phyloP scores from a whole-genome alignment of 176 grass and related monocot genomes.

The Phragmites australis region DNA sequence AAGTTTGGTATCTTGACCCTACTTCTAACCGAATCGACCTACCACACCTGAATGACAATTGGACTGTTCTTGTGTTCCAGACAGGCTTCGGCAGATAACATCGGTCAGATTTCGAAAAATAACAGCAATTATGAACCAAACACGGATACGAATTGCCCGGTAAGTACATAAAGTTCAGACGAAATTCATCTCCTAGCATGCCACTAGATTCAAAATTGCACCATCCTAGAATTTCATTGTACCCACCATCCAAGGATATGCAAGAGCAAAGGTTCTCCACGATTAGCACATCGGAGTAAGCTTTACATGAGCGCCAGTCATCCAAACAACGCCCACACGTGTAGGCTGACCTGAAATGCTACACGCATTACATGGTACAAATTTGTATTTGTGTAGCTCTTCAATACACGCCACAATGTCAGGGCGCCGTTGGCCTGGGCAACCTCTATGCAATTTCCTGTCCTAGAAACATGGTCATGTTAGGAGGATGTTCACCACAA shows the following conservation, averaged over 20 bases:
- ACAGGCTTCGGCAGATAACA: background rate
- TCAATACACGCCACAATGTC: constrained; percentile 12
- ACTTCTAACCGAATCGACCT: background rate
- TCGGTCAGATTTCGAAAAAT: too few relatives aligned
- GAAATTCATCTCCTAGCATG: background rate
- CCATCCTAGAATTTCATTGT: too few relatives aligned
- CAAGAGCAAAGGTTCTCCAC: background rate
- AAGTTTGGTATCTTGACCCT: background rate
- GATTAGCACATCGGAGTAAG: constrained; percentile 9
- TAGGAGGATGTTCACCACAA: background rate
- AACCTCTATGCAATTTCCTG: constrained; percentile 61
- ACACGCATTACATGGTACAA: constrained; percentile 31
- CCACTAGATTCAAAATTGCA: too few relatives aligned
- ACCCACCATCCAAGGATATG: background rate
- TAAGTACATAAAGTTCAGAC: background rate
- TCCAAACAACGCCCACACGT: constrained; percentile 22
- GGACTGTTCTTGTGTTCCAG: background rate
- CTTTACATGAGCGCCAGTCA: constrained; percentile 28
- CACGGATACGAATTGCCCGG: background rate
- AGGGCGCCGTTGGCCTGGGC: constrained; percentile 41
- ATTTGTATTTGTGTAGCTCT: background rate
- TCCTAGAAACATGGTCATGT: background rate
- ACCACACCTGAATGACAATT: too few relatives aligned
- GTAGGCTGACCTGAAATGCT: background rate
- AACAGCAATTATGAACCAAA: background rate